These are phyloP conservation scores for Senna siamea DNA, from an alignment of 306 rosid species.

Conservation along the genomic window DNA sequence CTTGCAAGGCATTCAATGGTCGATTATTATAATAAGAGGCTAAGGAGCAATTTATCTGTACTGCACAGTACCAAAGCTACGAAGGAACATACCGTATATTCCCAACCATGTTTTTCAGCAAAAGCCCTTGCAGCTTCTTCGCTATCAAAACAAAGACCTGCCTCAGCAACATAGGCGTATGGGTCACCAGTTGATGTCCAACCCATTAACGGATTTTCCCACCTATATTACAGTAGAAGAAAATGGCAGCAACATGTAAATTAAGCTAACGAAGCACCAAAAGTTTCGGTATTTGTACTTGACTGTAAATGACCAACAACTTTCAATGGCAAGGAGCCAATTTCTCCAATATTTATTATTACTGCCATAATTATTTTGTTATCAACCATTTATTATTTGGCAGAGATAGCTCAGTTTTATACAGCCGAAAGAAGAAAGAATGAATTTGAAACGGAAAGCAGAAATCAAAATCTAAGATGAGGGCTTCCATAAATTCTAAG, in stretches of 20 bases:
- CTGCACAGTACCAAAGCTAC: conserved; percentile 35
- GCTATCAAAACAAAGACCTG: conserved; percentile 45
- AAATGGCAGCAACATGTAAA: neutral
- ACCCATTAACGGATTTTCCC: conserved; percentile 58
- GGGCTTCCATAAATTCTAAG: neutral
- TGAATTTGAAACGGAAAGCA: neutral
- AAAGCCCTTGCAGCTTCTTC: conserved; percentile 18
- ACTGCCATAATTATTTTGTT: too few species aligned
- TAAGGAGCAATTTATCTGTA: neutral
- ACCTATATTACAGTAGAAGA: conserved; percentile 32
- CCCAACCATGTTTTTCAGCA: neutral
- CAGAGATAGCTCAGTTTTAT: neutral
- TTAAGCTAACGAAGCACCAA: neutral
- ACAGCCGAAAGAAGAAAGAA: neutral
- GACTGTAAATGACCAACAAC: too few species aligned
- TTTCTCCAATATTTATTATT: too few species aligned
- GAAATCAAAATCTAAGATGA: neutral
- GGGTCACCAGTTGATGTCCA: conserved; percentile 58
- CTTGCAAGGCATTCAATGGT: neutral
- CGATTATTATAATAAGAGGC: neutral
- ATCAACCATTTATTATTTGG: too few species aligned
- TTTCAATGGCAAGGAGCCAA: too few species aligned
- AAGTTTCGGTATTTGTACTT: too few species aligned
- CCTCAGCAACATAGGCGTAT: conserved; percentile 53
- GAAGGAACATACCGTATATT: conserved; percentile 22